Evolutionary conservation across 352 stramenopile species (phyloP).

Genomic region (Lagenidium sp.): DNA sequence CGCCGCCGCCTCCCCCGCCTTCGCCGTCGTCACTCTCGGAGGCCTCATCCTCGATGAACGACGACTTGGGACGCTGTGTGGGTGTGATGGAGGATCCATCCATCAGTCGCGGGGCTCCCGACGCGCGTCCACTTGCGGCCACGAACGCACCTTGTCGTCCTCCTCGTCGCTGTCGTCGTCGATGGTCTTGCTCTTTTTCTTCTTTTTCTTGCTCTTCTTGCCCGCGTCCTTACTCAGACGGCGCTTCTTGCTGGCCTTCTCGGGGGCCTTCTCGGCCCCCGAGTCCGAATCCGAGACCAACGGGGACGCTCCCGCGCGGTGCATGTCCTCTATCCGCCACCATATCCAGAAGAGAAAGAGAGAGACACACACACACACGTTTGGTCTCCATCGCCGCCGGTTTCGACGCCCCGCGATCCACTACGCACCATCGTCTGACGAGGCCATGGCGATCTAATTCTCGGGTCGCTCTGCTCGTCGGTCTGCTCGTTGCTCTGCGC

Average conservation of each 20-base stretch:
- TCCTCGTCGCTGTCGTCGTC: constrained; percentile 50
- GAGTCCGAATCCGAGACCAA: constrained; percentile 84
- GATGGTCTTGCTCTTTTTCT: constrained; percentile 49
- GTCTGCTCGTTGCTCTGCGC: too few relatives aligned
- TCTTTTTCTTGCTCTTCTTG: constrained; percentile 48
- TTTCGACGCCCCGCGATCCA: too few relatives aligned
- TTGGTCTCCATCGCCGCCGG: too few relatives aligned
- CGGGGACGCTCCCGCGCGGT: constrained; percentile 48
- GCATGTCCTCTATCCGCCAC: constrained; percentile 39
- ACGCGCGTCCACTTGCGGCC: too few relatives aligned
- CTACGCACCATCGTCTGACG: too few relatives aligned
- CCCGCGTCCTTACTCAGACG: constrained; percentile 44
- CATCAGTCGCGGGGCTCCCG: too few relatives aligned
- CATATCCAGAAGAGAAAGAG: too few relatives aligned
- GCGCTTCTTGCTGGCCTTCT: constrained; percentile 49
- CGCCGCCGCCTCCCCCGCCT: constrained; percentile 20
- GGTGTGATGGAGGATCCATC: too few relatives aligned
- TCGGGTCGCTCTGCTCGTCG: too few relatives aligned
- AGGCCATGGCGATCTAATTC: too few relatives aligned
- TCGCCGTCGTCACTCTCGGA: constrained; percentile 80
- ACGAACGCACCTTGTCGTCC: constrained; percentile 41
- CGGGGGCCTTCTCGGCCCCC: constrained; percentile 34
- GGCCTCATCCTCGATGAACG: constrained; percentile 85
- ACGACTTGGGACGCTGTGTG: constrained; percentile 57
- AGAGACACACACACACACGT: too few relatives aligned